Base-by-base conservation (phyloP, 192 early-diverging fungal species). In the Coemansia sp. region DNA sequence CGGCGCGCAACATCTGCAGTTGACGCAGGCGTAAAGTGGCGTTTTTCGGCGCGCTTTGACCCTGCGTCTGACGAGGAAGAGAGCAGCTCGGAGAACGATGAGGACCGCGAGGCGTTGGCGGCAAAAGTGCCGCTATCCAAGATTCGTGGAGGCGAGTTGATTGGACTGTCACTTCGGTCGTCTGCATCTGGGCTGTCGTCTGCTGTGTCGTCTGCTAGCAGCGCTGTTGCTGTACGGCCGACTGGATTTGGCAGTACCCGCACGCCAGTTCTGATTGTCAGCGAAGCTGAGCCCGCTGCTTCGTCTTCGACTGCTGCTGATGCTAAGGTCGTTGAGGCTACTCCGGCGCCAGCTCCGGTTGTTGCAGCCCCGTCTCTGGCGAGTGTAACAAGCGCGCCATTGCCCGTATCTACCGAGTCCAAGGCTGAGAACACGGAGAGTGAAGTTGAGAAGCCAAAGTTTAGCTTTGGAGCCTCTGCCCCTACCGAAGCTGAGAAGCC, bases 91-190 rank as follows among this genome's bases (percentile, higher is more conserved):
- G 71, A 73, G 20, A 77, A 70, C 54, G 76, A 79, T 31, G 68
- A 73, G 24, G 76, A 79, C 42, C 76, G 76, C 38, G 71, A 70
- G 18, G 76, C 76, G 15, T 40, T 79, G 28, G 55, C 76, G 0
- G 60, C 76, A 17, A 79, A 79, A 55, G 76, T 79, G 26, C 76
- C 76, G 6, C 47, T 58, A 23, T 48, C 60, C 18, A 73, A 67
- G 58, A 79, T 79, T 40, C 71, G 76, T 11, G 76, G 76, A 25
- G 76, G 76, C 20, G 76, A 79, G 61, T 67, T 79, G 10, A 73
- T 79, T 21, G 76, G 76, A 1, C 63, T 79, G 21, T 79, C 76
- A 1, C 54, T 73, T 49, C 76, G 61, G 11, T 62, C 64, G 9
- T 70, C 66, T 21, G 37, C 58, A 0, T 70, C 64, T 10, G 24